A percentile compares a stretch with the other conserved stretches of the same genome.
Conservation (phyloP, 2,329 filamentous ascomycete species). For the Fusarium anthophilum region DNA sequence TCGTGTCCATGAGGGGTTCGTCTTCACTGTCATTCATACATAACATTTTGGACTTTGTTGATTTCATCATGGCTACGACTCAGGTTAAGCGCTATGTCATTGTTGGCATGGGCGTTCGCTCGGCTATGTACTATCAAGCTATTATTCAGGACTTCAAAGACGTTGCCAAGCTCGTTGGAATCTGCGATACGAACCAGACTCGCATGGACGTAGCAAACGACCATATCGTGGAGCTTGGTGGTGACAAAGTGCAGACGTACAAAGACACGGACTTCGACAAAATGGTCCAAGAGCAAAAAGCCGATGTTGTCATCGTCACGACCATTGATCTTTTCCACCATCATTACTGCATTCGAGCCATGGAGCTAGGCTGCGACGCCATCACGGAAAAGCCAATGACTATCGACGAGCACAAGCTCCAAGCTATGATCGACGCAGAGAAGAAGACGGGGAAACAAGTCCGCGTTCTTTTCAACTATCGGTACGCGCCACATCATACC, state of each 20-base stretch:
- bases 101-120: constrained; percentile 66
- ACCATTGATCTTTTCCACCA: constrained; percentile 71
- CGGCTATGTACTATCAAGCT: constrained; percentile 67
- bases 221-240: constrained; percentile 57
- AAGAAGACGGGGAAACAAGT: constrained; percentile 53
- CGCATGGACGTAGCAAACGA: constrained; percentile 66
- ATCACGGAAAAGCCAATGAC: constrained; percentile 74
- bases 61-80: constrained; percentile 17
- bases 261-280: constrained; percentile 63
- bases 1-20: not conserved
- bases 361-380: constrained; percentile 68
- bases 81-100: constrained; percentile 60
- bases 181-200: constrained; percentile 70
- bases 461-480: constrained; percentile 71
- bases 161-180: constrained; percentile 61
- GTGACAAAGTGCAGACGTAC: constrained; percentile 62
- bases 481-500: constrained; percentile 71
- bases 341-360: constrained; percentile 66
- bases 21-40: too few relatives aligned
- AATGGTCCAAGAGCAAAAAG: constrained; percentile 65
- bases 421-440: constrained; percentile 54
- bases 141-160: constrained; percentile 62
- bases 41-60: not conserved
- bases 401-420: constrained; percentile 63
- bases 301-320: constrained; percentile 69